Conservation (phyloP, 2,329 filamentous ascomycete genomes). For the Diplodia sapinea region DNA sequence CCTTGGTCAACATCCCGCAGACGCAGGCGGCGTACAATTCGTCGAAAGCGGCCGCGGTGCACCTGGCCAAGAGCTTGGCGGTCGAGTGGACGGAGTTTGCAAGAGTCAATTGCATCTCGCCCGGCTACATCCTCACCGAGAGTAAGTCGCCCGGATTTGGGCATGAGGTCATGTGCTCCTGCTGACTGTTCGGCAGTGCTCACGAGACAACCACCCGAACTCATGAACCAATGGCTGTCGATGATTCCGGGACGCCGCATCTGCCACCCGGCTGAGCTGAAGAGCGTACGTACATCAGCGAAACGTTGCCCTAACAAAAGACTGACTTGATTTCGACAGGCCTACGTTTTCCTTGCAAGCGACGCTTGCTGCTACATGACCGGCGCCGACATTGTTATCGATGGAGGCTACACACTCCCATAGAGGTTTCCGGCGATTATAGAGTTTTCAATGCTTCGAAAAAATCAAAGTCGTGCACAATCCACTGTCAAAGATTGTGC, state of each 20-base stretch:
- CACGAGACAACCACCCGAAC: constrained; percentile 10
- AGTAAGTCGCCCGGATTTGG: not conserved
- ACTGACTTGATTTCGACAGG: not conserved
- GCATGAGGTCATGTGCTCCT: too few species aligned
- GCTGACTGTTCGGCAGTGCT: constrained; percentile 8
- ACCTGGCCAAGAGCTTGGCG: constrained; percentile 35
- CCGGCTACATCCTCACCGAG: constrained; percentile 25
- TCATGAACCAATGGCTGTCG: constrained; percentile 21
- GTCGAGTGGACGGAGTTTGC: constrained; percentile 39
- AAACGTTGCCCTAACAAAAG: not conserved
- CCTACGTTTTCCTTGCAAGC: constrained; percentile 29
- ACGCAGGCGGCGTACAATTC: constrained; percentile 43
- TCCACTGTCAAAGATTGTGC: too few species aligned
- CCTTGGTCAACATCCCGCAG: constrained; percentile 49
- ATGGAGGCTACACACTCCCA: constrained; percentile 25
- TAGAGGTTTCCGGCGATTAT: not conserved
- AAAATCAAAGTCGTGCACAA: too few species aligned
- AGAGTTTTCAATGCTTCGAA: too few species aligned
- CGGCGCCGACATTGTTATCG: constrained; percentile 20
- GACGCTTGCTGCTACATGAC: constrained; percentile 30
- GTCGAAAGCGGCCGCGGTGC: constrained; percentile 37
- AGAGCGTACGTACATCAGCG: not conserved
- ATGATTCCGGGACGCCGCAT: constrained; percentile 24
- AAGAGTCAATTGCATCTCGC: constrained; percentile 28
- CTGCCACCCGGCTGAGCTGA: constrained; percentile 14